Evolutionary conservation across 2,329 filamentous ascomycete genomes (phyloP).

Genomic region (Pyrenophora teres): DNA sequence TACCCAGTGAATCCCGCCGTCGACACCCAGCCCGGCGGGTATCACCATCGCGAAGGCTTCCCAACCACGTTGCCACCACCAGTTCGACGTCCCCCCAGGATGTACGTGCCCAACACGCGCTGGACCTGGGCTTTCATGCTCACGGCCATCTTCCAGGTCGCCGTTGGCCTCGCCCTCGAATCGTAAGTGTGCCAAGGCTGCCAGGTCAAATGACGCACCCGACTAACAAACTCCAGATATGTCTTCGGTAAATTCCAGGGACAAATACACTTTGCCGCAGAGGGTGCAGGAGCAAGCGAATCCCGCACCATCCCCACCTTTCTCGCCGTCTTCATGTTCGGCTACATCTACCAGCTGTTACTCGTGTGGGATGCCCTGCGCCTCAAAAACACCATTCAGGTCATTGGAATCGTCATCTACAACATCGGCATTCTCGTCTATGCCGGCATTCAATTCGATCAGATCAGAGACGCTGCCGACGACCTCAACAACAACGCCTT

Average conservation of each 20-base stretch:
- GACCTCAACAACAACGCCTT: conserved; percentile 55
- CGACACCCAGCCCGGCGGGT: conserved; percentile 57
- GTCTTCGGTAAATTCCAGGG: conserved; percentile 86
- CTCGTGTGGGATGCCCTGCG: conserved; percentile 92
- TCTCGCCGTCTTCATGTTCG: conserved; percentile 94
- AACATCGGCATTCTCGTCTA: conserved; percentile 93
- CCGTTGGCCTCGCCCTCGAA: conserved; percentile 82
- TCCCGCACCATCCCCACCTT: conserved; percentile 85
- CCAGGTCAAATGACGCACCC: background rate
- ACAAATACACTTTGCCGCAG: conserved; percentile 53
- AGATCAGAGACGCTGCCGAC: conserved; percentile 76
- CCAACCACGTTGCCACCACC: conserved; percentile 50
- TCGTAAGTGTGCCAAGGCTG: conserved; percentile 63
- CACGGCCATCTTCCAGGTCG: conserved; percentile 74
- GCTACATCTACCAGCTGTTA: conserved; percentile 88
- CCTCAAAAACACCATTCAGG: conserved; percentile 96
- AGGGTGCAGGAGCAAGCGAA: conserved; percentile 47
- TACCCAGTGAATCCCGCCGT: conserved; percentile 45
- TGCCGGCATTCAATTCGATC: conserved; percentile 87
- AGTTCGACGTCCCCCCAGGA: conserved; percentile 45
- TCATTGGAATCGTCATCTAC: conserved; percentile 92
- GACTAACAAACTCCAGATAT: conserved; percentile 62
- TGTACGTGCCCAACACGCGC: conserved; percentile 79
- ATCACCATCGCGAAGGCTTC: conserved; percentile 48
- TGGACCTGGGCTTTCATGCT: conserved; percentile 90